Conservation (phyloP, 148 eudicot species). For the Cornus suecica region DNA sequence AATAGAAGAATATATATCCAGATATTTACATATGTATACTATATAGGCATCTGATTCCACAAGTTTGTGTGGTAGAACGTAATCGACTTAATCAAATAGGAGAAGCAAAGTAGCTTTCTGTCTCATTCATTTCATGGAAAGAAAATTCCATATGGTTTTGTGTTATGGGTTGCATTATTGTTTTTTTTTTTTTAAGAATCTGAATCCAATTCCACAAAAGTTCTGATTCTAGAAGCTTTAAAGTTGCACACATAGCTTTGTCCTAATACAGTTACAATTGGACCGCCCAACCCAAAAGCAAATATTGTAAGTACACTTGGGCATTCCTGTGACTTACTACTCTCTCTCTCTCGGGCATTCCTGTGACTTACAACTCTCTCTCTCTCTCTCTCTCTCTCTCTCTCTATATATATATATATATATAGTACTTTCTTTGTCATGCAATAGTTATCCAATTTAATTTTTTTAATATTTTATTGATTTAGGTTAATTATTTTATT, state of each 20-base stretch:
- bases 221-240: slow-evolving; percentile 10
- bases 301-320: not conserved
- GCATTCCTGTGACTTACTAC: not conserved
- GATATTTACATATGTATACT: not conserved
- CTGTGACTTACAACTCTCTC: too few species aligned
- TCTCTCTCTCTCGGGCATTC: too few species aligned
- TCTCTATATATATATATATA: too few species aligned
- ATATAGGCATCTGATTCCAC: slow-evolving; percentile 57
- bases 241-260: not conserved
- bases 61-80: slow-evolving; percentile 32
- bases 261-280: not conserved
- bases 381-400: too few species aligned
- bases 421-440: too few species aligned
- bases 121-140: slow-evolving; percentile 19
- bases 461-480: too few species aligned
- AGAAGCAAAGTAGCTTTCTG: slow-evolving; percentile 32
- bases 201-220: slow-evolving; percentile 17
- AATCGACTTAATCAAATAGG: slow-evolving; percentile 2
- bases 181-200: slow-evolving; percentile 22
- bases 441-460: too few species aligned
- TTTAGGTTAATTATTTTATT: too few species aligned
- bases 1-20: not conserved
- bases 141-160: slow-evolving; percentile 12
- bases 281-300: not conserved
- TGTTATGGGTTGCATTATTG: slow-evolving; percentile 10